Evolutionary conservation across 352 stramenopile species (phyloP), one percentile per base, ranked within the genome.

Genomic region (Pythium phragmiticola): DNA sequence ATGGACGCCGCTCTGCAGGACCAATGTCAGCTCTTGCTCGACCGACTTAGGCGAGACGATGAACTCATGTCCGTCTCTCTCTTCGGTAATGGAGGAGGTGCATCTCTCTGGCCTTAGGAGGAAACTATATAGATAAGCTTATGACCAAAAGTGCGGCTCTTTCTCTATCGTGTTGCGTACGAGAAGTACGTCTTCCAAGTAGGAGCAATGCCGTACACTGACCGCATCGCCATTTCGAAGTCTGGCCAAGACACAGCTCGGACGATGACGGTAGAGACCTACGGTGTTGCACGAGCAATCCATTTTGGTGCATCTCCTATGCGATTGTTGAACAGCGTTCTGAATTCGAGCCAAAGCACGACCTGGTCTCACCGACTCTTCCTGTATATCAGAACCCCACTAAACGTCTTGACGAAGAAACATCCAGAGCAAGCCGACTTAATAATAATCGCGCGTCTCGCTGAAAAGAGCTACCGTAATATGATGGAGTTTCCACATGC

Each of bases 21-120:
- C 11, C 73, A 86, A 54, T 74, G 77, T 37, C 74, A 83, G 59
- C 60, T 86, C n/a, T 52, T 90, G n/a, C 43, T 85, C 30, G 73
- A 87, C 30, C 73, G 78, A 39, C 66, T 90, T 4, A 74, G 76
- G 21, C 68, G 75, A 45, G 81, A 90, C 42, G 75, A 82, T 41
- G 66, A 76, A 54, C 67, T 88, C 23, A 82, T 89, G 74, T 76
- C 79, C 11, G 68, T 76, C 43, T 63, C 57, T 42, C 47, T 66
- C n/a, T 71, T 66, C 33, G 58, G 46, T 6, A 61, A 62, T 37
- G 56, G 46, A 14, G 50, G 42, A 4, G 53, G 53, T 59, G 55
- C 62, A 68, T 68, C 62, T 65, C 57, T 69, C 56, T 69, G 63
- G 63, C 63, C 63, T 36, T 69, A 53, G 52, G 9, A n/a, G 39